Evolutionary conservation across 306 rosid genomes (phyloP).

Genomic region (Lotus japonicus): DNA sequence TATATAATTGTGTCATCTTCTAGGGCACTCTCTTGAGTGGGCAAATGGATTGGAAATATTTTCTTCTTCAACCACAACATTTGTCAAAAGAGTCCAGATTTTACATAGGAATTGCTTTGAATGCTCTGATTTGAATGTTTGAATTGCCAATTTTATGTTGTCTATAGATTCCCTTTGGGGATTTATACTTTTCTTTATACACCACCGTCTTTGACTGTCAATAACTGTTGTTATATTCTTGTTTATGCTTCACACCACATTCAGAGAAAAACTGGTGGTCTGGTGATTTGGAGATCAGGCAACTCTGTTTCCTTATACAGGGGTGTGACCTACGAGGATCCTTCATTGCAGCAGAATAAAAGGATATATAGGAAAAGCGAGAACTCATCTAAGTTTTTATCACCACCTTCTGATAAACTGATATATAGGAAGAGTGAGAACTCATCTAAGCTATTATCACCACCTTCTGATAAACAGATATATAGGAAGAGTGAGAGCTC

Average conservation of each 20-base stretch:
- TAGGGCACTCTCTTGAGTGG: neutral
- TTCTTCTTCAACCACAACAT: neutral
- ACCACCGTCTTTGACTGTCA: neutral
- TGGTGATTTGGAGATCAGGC: slow-evolving; percentile 98
- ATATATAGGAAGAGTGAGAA: slow-evolving; percentile 36
- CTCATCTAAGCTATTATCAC: slow-evolving; percentile 30
- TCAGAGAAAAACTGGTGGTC: slow-evolving; percentile 96
- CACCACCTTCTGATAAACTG: slow-evolving; percentile 39
- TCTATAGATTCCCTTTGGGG: neutral
- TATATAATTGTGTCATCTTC: neutral
- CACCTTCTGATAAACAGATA: slow-evolving; percentile 36
- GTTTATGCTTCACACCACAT: slow-evolving; percentile 21
- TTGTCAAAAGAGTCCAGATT: neutral
- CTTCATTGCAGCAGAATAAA: slow-evolving; percentile 53
- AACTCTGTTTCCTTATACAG: slow-evolving; percentile 85
- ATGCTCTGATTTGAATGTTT: neutral
- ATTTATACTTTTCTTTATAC: neutral
- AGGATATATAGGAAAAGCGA: slow-evolving; percentile 37
- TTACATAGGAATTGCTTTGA: neutral
- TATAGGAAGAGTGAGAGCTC: slow-evolving; percentile 37
- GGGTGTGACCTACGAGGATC: slow-evolving; percentile 89
- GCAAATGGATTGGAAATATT: neutral
- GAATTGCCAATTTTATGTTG: neutral
- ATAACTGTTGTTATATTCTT: slow-evolving; percentile 6
- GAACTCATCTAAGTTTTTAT: slow-evolving; percentile 28